phyloP scores from a whole-genome alignment of 352 stramenopile genomes.

The Pythium plurisporium region DNA sequence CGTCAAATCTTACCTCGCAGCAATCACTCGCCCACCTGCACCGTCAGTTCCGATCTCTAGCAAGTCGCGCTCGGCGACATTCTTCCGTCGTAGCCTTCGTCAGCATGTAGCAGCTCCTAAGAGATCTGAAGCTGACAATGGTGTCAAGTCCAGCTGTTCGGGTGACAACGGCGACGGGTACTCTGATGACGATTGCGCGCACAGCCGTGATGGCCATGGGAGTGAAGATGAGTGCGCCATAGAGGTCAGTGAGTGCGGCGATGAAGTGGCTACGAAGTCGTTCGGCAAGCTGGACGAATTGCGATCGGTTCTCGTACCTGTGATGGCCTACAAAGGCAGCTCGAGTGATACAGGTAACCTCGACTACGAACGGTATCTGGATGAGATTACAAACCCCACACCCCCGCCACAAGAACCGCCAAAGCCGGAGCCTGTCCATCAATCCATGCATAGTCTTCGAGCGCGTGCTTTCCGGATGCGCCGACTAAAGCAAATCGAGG shows the following conservation, averaged over 20 bases:
- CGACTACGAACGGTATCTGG: slow-evolving; percentile 18
- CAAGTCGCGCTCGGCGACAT: slow-evolving; percentile 16
- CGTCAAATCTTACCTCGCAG: slow-evolving; percentile 52
- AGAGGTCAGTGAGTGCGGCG: background rate
- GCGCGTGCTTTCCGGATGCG: slow-evolving; percentile 39
- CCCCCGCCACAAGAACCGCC: slow-evolving; percentile 12
- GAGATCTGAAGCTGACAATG: background rate
- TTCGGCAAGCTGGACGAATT: slow-evolving; percentile 53
- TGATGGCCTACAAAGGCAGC: slow-evolving; percentile 22
- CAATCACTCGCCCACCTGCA: slow-evolving; percentile 23
- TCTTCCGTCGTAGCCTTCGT: slow-evolving; percentile 18
- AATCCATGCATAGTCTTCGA: slow-evolving; percentile 6
- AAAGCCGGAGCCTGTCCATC: slow-evolving; percentile 12
- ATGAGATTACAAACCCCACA: slow-evolving; percentile 15
- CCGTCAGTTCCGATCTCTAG: slow-evolving; percentile 15
- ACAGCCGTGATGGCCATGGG: background rate
- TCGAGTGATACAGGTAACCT: background rate
- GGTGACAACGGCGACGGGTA: background rate
- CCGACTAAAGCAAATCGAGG: slow-evolving; percentile 59
- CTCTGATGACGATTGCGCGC: background rate
- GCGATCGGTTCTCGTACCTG: slow-evolving; percentile 27
- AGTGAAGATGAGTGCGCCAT: background rate
- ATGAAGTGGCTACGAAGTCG: slow-evolving; percentile 7
- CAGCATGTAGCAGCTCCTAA: slow-evolving; percentile 8
- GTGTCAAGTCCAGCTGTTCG: background rate